Percentiles rank a stretch among this genome's conserved stretches.
Evolutionary conservation across 495 filamentous ascomycete species (phyloP).

Genomic region (Penicillium nucicola): DNA sequence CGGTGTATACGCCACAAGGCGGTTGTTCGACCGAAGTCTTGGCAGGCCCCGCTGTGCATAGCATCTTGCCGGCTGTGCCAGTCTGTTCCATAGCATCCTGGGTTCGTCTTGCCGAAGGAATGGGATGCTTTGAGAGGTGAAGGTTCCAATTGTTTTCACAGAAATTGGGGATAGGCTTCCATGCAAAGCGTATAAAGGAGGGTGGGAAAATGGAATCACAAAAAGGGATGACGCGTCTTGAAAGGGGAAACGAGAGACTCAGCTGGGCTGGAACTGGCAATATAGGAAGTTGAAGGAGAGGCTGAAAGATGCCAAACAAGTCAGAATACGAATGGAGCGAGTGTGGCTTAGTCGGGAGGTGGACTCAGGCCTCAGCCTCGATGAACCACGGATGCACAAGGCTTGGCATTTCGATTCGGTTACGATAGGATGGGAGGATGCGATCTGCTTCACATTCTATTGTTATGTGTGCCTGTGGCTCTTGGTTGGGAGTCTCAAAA

Average conservation of each 20-base stretch:
- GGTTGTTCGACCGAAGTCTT: constrained; percentile 7
- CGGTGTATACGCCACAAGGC: constrained; percentile 4
- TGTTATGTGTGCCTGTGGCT: no score
- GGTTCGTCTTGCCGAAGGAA: constrained; percentile 4
- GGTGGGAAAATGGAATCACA: background rate
- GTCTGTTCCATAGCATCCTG: constrained; percentile 22
- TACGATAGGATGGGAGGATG: no score
- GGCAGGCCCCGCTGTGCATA: constrained; percentile 19
- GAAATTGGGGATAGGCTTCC: no score
- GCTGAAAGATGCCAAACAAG: constrained; percentile 5
- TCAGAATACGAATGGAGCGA: constrained; percentile 1
- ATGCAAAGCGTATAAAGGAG: constrained; percentile 7
- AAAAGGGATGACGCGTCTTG: constrained; percentile 8
- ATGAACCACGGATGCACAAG: constrained; percentile 4
- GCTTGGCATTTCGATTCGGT: constrained; percentile 17
- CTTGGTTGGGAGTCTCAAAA: no score
- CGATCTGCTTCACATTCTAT: no score
- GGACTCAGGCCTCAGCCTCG: constrained; percentile 7
- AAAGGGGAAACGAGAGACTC: constrained; percentile 9
- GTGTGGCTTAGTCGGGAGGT: constrained; percentile 23
- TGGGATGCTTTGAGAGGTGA: background rate
- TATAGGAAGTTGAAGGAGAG: constrained; percentile 12
- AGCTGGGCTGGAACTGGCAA: constrained; percentile 1
- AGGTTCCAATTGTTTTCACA: no score
- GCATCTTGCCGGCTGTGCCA: constrained; percentile 20